Evolutionary conservation across 768 basidiomycete species (phyloP).

Genomic region (Auricularia heimuer): DNA sequence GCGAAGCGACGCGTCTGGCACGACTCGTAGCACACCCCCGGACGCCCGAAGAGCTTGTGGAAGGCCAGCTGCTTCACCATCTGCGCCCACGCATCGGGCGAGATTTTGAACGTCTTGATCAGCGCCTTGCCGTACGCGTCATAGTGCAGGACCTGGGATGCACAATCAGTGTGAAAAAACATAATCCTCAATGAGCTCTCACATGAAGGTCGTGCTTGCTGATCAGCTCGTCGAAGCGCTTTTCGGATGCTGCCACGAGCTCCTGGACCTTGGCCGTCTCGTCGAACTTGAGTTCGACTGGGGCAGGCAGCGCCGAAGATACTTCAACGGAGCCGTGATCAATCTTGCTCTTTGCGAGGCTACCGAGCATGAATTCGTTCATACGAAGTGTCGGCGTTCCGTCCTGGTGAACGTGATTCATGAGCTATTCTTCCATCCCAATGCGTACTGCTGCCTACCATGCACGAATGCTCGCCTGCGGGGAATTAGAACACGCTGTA

Average conservation of each 20-base stretch:
- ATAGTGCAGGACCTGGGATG: conserved; percentile 61
- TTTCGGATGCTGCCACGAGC: conserved; percentile 49
- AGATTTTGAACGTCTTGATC: conserved; percentile 74
- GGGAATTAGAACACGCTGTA: conserved; percentile 27
- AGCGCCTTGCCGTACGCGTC: conserved; percentile 80
- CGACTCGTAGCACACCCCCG: conserved; percentile 84
- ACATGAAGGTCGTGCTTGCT: conserved; percentile 72
- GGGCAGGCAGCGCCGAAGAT: conserved; percentile 35
- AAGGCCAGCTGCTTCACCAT: conserved; percentile 94
- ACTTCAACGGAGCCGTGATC: conserved; percentile 51
- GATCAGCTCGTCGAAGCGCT: conserved; percentile 67
- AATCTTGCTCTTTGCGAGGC: conserved; percentile 60
- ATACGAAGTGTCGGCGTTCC: conserved; percentile 91
- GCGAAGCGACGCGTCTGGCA: conserved; percentile 91
- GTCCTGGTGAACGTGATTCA: conserved; percentile 31
- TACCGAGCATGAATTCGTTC: conserved; percentile 87
- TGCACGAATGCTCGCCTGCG: conserved; percentile 34
- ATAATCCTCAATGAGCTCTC: no score
- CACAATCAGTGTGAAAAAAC: background rate
- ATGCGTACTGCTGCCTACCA: conserved; percentile 38
- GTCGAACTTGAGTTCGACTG: conserved; percentile 62
- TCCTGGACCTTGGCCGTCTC: conserved; percentile 43
- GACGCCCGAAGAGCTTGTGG: conserved; percentile 68
- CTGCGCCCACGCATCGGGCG: conserved; percentile 93
- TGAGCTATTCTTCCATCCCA: no score